Evolutionary conservation across 2,329 filamentous ascomycete genomes (phyloP).

Genomic region (Lachnellula willkommii): DNA sequence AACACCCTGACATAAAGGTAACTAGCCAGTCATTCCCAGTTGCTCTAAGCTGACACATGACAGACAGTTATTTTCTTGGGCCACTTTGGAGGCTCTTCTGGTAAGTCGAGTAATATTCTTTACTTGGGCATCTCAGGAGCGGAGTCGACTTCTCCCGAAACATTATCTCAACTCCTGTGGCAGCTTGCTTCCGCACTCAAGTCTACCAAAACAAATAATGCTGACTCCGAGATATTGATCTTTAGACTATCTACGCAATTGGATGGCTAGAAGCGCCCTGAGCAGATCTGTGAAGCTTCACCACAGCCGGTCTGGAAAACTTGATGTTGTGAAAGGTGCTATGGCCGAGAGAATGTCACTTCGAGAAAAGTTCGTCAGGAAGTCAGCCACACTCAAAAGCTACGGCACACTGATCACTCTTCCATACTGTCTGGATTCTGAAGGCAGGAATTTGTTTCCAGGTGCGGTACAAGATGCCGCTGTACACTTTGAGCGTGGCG

Average conservation of each 20-base stretch:
- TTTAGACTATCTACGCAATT: conserved; percentile 6
- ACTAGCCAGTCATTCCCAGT: background rate
- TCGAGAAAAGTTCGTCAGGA: conserved; percentile 4
- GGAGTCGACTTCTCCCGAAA: no score
- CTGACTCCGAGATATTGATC: no score
- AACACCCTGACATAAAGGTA: background rate
- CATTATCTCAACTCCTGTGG: no score
- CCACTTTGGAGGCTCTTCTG: conserved; percentile 12
- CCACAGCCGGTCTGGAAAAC: conserved; percentile 10
- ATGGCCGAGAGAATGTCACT: conserved; percentile 2
- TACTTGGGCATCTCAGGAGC: no score
- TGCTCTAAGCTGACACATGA: background rate
- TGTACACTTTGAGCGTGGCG: background rate
- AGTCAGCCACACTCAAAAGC: conserved; percentile 7
- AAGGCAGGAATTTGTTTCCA: background rate
- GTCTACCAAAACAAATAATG: no score
- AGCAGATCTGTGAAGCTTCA: background rate
- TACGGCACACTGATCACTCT: conserved; percentile 7
- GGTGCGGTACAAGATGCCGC: conserved; percentile 1
- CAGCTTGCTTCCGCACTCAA: no score
- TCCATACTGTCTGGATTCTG: background rate
- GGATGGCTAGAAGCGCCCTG: conserved; percentile 9
- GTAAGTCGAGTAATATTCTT: no score
- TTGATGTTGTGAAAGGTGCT: conserved; percentile 10
- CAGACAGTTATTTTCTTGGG: conserved; percentile 12